Conservation (phyloP, 2,329 filamentous ascomycete species). For the Alternaria sp. region DNA sequence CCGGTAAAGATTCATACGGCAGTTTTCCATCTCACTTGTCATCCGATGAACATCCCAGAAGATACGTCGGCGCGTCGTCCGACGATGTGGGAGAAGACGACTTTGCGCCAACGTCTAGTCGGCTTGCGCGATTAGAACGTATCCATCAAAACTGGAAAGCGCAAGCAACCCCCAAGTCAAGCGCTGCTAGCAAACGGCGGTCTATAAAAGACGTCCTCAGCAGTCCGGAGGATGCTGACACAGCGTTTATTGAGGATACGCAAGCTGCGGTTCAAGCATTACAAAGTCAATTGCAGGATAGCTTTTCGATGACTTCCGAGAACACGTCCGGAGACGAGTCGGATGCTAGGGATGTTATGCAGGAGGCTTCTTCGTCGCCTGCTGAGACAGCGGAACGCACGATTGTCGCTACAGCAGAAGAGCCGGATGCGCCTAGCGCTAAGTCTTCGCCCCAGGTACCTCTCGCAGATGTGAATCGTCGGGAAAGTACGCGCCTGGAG, state of each 20-base stretch:
- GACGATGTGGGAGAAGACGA: slow-evolving; percentile 1
- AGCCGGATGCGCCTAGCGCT: not conserved
- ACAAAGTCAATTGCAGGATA: slow-evolving; percentile 50
- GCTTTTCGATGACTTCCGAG: slow-evolving; percentile 26
- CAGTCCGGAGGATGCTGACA: slow-evolving; percentile 13
- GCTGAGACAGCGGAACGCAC: not conserved
- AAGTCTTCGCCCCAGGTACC: not conserved
- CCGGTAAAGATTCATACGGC: slow-evolving; percentile 40
- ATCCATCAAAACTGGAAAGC: slow-evolving; percentile 34
- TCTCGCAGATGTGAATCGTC: not conserved
- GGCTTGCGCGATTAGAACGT: slow-evolving; percentile 34
- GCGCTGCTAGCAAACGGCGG: not conserved
- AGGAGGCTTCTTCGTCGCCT: not conserved
- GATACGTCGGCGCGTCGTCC: not conserved
- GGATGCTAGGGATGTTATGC: not conserved
- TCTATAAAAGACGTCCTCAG: not conserved
- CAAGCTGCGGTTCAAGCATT: slow-evolving; percentile 50
- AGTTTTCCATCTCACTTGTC: slow-evolving; percentile 41
- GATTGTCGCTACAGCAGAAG: not conserved
- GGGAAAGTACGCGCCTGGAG: not conserved
- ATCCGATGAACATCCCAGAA: slow-evolving; percentile 7
- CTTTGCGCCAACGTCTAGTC: slow-evolving; percentile 20
- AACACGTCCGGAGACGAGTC: slow-evolving; percentile 10
- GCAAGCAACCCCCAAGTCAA: slow-evolving; percentile 15
- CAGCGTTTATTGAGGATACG: slow-evolving; percentile 50